These are phyloP conservation scores for Xylaria arbuscula DNA, from an alignment of 2,329 filamentous ascomycete species.

Conservation along the genomic window DNA sequence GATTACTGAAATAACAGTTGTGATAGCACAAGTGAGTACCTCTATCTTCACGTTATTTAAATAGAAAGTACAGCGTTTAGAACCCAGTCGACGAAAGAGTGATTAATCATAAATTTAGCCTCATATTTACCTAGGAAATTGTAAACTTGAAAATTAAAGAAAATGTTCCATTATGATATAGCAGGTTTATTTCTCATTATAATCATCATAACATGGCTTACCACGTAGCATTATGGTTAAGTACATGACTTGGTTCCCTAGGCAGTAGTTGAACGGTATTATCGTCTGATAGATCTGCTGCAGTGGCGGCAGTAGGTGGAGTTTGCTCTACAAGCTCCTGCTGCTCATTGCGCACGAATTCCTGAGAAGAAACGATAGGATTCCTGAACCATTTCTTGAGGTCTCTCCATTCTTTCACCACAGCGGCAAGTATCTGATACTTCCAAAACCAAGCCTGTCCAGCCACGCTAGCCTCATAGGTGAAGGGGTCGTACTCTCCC, in stretches of 20 bases:
- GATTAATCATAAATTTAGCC: too few relatives aligned
- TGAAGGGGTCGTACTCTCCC: slow-evolving; percentile 1
- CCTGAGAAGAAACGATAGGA: not conserved
- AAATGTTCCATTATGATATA: too few relatives aligned
- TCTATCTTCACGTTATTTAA: too few relatives aligned
- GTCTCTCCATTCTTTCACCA: not conserved
- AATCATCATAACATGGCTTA: too few relatives aligned
- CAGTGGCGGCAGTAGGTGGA: not conserved
- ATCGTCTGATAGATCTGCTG: not conserved
- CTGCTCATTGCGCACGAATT: not conserved
- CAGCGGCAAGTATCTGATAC: not conserved
- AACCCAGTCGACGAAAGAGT: too few relatives aligned
- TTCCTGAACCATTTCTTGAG: not conserved
- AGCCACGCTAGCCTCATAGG: not conserved
- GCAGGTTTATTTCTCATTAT: too few relatives aligned
- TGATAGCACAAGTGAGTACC: too few relatives aligned
- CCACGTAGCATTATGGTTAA: not conserved
- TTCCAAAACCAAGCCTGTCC: not conserved
- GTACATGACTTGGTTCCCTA: not conserved
- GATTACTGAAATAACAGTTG: too few relatives aligned
- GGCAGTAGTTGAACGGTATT: not conserved
- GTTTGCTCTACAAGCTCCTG: not conserved
- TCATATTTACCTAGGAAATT: too few relatives aligned
- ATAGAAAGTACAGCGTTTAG: too few relatives aligned
- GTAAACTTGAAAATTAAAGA: too few relatives aligned